Evolutionary conservation across 1,284 basidiomycete genomes (phyloP), one percentile per base, ranked within the genome.

Genomic region (Rhodotorula sp.): DNA sequence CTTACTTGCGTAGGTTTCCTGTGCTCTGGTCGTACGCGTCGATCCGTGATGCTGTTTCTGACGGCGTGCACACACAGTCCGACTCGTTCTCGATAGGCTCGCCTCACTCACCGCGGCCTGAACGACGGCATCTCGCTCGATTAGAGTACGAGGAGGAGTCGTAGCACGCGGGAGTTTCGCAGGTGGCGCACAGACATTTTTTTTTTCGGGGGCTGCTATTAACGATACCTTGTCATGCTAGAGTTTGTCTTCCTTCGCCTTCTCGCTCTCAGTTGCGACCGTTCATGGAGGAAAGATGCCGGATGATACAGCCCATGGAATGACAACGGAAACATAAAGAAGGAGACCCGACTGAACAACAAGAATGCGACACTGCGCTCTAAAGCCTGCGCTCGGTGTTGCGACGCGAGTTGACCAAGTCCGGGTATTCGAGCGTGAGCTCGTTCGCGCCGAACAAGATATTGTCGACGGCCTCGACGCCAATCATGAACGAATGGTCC

Each of bases 401-500:
- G 66, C 78, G 76, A 57, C 83, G 76, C 8, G 82, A 81, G 73
- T 84, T 84, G 72, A 84, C 83, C 78, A 65, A 5, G 78, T 78
- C 45, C n/a, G 61, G 49, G 66, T 80, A 76, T 68, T 82, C 79
- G 54, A 84, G 77, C n/a, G 83, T 83, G 76, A 83, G 78, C 71
- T 84, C 83, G 12, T 81, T 81, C 15, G 79, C 78, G 53, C 83
- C 83, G 61, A 82, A 82, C 14, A 84, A 70, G 7, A 83, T 80
- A 57, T 80, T 79, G 75, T 84, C 83, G 56, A 83, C 83, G 10
- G 83, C 83, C 76, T 85, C 84, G 60, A 84, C 84, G 37, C 84
- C 84, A 33, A 84, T 29, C 81, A 83, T 83, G 77, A 83, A 83
- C 71, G 81, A 82, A 74, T 84, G 84, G 74, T 84, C 84, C 76